These are phyloP conservation scores for Arxiozyma slooffiae DNA, from an alignment of 1,139 yeast genomes.

Conservation along the genomic window DNA sequence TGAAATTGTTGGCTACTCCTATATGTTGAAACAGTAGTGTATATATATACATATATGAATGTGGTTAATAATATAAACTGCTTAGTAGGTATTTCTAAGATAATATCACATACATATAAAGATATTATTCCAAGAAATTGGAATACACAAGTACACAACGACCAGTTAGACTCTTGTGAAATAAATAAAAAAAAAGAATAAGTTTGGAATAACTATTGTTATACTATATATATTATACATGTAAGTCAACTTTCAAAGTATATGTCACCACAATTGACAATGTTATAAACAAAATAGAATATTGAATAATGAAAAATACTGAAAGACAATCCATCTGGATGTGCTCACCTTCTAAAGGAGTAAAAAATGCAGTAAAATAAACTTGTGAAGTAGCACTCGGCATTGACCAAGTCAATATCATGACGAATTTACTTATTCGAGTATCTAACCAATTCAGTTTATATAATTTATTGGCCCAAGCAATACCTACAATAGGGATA, in stretches of 20 bases:
- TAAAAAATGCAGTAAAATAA: constrained; percentile 74
- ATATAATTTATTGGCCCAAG: constrained; percentile 39
- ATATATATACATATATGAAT: no score
- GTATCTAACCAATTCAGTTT: constrained; percentile 32
- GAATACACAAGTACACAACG: no score
- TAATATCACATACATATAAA: no score
- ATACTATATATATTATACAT: constrained; percentile 11
- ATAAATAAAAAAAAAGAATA: no score
- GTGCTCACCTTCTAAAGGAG: constrained; percentile 50
- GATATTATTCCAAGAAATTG: no score
- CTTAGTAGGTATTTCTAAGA: no score
- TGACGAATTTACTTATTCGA: constrained; percentile 44
- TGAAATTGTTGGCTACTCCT: neutral
- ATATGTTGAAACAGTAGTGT: neutral
- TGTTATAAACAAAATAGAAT: constrained; percentile 46
- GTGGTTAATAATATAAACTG: no score
- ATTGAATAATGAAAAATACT: constrained; percentile 59
- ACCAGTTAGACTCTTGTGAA: neutral
- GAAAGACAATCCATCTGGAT: constrained; percentile 81
- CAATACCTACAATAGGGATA: constrained; percentile 51
- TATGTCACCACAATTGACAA: constrained; percentile 59
- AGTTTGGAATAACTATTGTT: neutral
- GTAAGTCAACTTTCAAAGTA: constrained; percentile 35
- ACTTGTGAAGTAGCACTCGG: constrained; percentile 84
- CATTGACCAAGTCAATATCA: constrained; percentile 64